phyloP scores from a whole-genome alignment of 2,329 filamentous ascomycete genomes.

The Aspergillus udagawae region DNA sequence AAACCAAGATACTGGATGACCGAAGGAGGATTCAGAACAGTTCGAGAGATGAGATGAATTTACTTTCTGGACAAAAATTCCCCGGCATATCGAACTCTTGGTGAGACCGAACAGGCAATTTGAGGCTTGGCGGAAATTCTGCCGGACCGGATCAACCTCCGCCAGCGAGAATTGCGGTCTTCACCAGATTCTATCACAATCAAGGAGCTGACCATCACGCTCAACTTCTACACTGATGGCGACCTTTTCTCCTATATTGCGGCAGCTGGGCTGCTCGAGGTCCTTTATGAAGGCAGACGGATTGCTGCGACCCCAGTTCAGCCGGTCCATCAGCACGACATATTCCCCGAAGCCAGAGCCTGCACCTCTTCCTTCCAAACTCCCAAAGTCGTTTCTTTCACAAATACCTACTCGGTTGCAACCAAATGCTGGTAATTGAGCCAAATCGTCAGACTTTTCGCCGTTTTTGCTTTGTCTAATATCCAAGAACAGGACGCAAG shows the following conservation, averaged over 20 bases:
- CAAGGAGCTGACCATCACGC: constrained; percentile 8
- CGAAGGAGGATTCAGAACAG: not conserved
- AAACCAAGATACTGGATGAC: not conserved
- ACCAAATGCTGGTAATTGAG: constrained; percentile 34
- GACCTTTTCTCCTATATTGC: constrained; percentile 52
- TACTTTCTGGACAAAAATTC: constrained; percentile 24
- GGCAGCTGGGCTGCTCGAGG: constrained; percentile 70
- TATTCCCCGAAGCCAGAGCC: constrained; percentile 42
- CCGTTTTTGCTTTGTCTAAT: not conserved
- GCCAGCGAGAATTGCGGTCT: constrained; percentile 15
- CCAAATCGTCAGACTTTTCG: not conserved
- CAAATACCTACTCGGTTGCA: constrained; percentile 39
- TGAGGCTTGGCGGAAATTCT: constrained; percentile 37
- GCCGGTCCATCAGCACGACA: constrained; percentile 50
- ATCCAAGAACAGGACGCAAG: constrained; percentile 36
- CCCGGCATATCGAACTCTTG: constrained; percentile 17
- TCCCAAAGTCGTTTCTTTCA: constrained; percentile 40
- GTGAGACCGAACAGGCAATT: constrained; percentile 21
- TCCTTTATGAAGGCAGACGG: constrained; percentile 52
- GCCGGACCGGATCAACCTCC: constrained; percentile 30
- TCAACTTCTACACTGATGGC: constrained; percentile 53
- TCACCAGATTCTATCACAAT: constrained; percentile 10
- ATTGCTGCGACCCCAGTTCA: constrained; percentile 48
- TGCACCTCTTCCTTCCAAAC: constrained; percentile 37
- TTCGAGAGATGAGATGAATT: constrained; percentile 7